Conservation (phyloP, 257 asterid species). For the Nicotiana sylvestris region DNA sequence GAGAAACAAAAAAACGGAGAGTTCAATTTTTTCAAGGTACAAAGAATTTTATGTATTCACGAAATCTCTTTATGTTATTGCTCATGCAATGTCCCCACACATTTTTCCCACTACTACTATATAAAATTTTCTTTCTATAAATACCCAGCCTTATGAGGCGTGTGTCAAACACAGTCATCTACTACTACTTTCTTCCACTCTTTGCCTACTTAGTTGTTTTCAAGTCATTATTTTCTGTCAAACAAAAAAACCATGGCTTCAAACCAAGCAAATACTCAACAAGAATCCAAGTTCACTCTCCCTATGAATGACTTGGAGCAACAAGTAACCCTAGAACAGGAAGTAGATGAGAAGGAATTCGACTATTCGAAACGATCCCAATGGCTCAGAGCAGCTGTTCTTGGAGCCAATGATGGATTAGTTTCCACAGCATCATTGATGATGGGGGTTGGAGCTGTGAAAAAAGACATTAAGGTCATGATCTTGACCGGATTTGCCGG, state of each 20-base stretch:
- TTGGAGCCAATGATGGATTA: constrained; percentile 83
- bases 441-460: constrained; percentile 90
- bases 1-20: neutral
- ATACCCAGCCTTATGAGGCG: constrained; percentile 25
- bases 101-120: constrained; percentile 16
- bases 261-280: constrained; percentile 27
- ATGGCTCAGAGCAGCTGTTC: constrained; percentile 88
- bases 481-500: constrained; percentile 76
- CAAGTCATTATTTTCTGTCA: neutral
- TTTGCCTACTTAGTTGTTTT: neutral
- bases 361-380: constrained; percentile 73
- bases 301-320: constrained; percentile 25
- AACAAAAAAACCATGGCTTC: constrained; percentile 18
- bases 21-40: neutral
- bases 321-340: constrained; percentile 14
- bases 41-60: neutral
- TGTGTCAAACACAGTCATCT: constrained; percentile 46
- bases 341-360: constrained; percentile 37
- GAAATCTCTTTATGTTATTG: neutral
- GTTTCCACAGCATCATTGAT: constrained; percentile 72
- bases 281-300: constrained; percentile 26
- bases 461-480: constrained; percentile 71
- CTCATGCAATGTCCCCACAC: constrained; percentile 16
- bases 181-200: constrained; percentile 13
- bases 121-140: constrained; percentile 32